Evolutionary conservation across 257 asterid species (phyloP), one percentile per base, ranked within the genome.

Genomic region (Coffea eugenioides): DNA sequence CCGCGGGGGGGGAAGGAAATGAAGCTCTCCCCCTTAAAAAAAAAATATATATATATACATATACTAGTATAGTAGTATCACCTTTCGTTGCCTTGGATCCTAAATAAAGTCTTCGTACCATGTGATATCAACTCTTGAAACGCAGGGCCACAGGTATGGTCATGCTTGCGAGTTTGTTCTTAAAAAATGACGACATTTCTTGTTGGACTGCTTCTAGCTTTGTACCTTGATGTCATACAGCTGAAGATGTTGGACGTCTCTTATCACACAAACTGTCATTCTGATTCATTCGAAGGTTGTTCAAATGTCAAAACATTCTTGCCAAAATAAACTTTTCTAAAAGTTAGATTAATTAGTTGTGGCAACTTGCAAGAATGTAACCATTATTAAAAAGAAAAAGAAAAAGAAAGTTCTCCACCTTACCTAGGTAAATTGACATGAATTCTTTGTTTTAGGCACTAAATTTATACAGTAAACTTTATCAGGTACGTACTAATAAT

Each of bases 71-170:
- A 31, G 43, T 39, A 39, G 43, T 20, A n/a, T 72, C 41, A 57
- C 10, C 31, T 79, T 77, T 31, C 69, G 8, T 15, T 83, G 75
- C 90, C 84, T 91, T 87, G 92, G 92, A 89, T 91, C 86, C 90
- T 86, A 82, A 82, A 86, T 85, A 83, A 88, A 89, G 90, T 84
- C 83, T 69, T 71, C 79, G 66, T 74, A 78, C 87, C 92, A 89
- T 88, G 96, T 88, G 93, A 57, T 82, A 80, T 78, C 36, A 65
- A 43, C 75, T 80, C 79, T 83, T 81, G 76, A 57, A 64, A 71
- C 71, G 82, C 81, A 73, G 82, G 77, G 82, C 84, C 85, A 71
- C 82, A 66, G 82, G 66, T 77, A 45, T 83, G 82, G 71, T 74
- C 84, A 79, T 82, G 81, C 80, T 80, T 76, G 79, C 77, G 73